These are phyloP conservation scores for Hypomyces perniciosus DNA, from an alignment of 2,329 filamentous ascomycete species.

Conservation along the genomic window DNA sequence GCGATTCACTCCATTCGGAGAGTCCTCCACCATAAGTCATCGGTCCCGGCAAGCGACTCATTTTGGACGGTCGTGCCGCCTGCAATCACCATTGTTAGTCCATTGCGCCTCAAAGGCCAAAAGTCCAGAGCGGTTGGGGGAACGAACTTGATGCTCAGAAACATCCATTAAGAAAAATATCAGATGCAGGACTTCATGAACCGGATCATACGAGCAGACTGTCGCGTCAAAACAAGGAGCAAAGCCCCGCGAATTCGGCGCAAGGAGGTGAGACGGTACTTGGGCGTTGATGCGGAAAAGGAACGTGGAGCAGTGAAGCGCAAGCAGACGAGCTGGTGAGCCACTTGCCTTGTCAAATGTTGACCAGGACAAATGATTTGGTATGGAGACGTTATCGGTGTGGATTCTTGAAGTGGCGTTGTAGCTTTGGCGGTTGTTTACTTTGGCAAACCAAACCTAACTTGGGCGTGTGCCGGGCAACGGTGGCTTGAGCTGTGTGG, in stretches of 20 bases:
- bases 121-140: not conserved
- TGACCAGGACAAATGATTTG: constrained; percentile 5
- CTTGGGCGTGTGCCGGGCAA: constrained; percentile 6
- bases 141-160: constrained; percentile 26
- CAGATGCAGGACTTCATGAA: constrained; percentile 11
- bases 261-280: not conserved
- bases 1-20: constrained; percentile 53
- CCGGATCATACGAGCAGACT: not conserved
- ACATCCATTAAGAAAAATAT: constrained; percentile 26
- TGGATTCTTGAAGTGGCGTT: not conserved
- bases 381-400: constrained; percentile 10
- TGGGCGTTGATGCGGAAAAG: not conserved
- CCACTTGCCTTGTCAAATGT: constrained; percentile 2
- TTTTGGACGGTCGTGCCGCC: constrained; percentile 25
- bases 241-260: constrained; percentile 1
- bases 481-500: constrained; percentile 7
- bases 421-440: constrained; percentile 4
- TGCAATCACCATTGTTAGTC: constrained; percentile 6
- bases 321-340: not conserved
- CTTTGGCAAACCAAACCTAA: not conserved
- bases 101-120: not conserved
- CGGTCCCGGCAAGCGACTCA: constrained; percentile 28
- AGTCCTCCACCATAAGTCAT: constrained; percentile 30
- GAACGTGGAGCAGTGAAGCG: constrained; percentile 1
- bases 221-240: constrained; percentile 10